phyloP scores from a whole-genome alignment of 2,329 filamentous ascomycete species.

The Nothophaeocryptopus gaeumannii region DNA sequence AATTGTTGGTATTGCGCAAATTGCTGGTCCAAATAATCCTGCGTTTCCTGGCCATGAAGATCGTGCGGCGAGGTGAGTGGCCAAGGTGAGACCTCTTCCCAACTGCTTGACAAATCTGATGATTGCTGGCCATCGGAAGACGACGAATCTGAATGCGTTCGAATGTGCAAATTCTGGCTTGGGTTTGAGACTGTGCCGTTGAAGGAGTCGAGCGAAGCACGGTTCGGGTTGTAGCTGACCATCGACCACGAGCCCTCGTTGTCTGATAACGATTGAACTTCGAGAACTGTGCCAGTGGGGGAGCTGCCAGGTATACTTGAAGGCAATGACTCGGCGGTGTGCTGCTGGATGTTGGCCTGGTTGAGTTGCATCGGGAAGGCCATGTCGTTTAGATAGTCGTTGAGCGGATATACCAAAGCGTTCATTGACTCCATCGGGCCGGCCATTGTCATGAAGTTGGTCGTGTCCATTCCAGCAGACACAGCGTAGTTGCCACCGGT shows the following conservation, averaged over 20 bases:
- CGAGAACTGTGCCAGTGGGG: constrained; percentile 75
- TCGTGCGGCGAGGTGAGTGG: constrained; percentile 80
- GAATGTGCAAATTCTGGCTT: constrained; percentile 81
- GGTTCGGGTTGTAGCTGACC: constrained; percentile 58
- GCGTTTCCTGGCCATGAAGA: constrained; percentile 49
- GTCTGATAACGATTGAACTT: constrained; percentile 86
- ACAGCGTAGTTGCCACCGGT: constrained; percentile 40
- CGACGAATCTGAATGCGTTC: constrained; percentile 82
- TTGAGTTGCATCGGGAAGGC: constrained; percentile 52
- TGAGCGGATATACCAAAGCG: constrained; percentile 42
- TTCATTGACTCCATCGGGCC: constrained; percentile 47
- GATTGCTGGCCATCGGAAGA: constrained; percentile 61
- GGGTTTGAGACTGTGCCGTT: constrained; percentile 78
- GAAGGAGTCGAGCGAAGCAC: constrained; percentile 65
- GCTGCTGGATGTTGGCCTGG: constrained; percentile 40
- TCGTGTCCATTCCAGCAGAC: constrained; percentile 41
- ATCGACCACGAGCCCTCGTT: constrained; percentile 72
- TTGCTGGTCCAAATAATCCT: constrained; percentile 61
- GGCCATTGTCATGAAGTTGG: constrained; percentile 41
- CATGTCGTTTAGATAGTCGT: constrained; percentile 72
- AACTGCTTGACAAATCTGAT: constrained; percentile 68
- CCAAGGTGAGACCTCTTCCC: constrained; percentile 71
- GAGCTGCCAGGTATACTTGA: constrained; percentile 56
- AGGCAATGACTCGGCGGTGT: constrained; percentile 34
- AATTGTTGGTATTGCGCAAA: constrained; percentile 39